Base-by-base conservation (phyloP, 306 rosid species). In the Vigna trinervia region DNA sequence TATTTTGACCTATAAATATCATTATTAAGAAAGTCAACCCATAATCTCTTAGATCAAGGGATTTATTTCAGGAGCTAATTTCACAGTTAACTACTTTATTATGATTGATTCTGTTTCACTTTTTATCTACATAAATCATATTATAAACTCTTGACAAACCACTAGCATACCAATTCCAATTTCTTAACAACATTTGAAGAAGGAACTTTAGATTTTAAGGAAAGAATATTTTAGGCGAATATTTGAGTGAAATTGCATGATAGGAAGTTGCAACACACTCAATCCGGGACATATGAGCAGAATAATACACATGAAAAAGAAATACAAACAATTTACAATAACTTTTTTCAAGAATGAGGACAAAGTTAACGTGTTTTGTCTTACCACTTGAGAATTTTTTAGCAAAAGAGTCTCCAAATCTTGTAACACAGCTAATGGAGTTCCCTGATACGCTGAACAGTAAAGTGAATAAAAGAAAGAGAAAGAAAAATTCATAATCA, bases 331-430 rank as follows among this genome's bases (percentile, higher is more conserved):
- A 61, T 30, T 61, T 15, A 59, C 39, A 26, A 28, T 9, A 59
- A 28, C 28, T 2, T 2, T 26, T n/a, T 2, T 20, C 26, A 28
- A 26, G 3, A 26, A 26, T 26, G 51, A 70, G 66, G 82, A 48
- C 30, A 61, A 72, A 64, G 60, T 34, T 51, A 19, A 45, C 12
- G 15, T 50, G 72, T 73, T 79, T 78, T 83, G 51, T 19, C 78
- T 65, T 90, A 94, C 98, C 97, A 69, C 93, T 76, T 84, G 93
- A 57, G 85, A 85, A 86, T 87, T 79, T 78, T 79, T 83, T 45
- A 90, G 92, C 85, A 94, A 75, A 82, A 92, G 91, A 17, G 65
- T 77, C 87, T 92, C 97, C 90, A 92, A 83, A 81, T 92, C 97
- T 67, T 84, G 83, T 71, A 90, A 73, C 83, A 94, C 93, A 15